These are phyloP conservation scores for Xanthoconium stramineum DNA, from an alignment of 768 basidiomycete species.

Conservation along the genomic window DNA sequence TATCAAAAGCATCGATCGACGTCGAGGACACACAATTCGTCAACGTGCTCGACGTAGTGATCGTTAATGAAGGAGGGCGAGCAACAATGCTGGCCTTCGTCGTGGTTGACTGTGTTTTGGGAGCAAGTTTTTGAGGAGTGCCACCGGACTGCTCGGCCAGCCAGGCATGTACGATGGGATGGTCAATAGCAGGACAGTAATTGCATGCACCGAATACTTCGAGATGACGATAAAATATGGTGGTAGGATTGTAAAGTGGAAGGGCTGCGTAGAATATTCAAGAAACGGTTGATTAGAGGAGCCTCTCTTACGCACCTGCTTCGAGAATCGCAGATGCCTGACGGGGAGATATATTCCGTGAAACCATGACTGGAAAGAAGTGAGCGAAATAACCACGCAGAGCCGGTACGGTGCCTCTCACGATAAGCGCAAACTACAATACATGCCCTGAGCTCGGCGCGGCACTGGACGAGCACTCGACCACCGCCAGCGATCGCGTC, in stretches of 20 bases:
- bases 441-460: slow-evolving; percentile 53
- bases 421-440: slow-evolving; percentile 51
- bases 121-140: slow-evolving; percentile 3
- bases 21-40: slow-evolving; percentile 3
- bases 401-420: slow-evolving; percentile 27
- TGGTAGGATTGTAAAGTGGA: slow-evolving; percentile 52
- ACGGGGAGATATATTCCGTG: slow-evolving; percentile 34
- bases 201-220: slow-evolving; percentile 44
- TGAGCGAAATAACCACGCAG: not conserved
- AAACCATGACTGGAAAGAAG: slow-evolving; percentile 43
- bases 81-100: slow-evolving; percentile 4
- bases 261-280: slow-evolving; percentile 34
- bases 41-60: slow-evolving; percentile 7
- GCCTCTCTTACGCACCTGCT: slow-evolving; percentile 33
- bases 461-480: slow-evolving; percentile 52
- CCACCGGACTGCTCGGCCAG: slow-evolving; percentile 28
- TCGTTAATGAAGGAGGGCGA: slow-evolving; percentile 9
- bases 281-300: not conserved
- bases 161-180: slow-evolving; percentile 42
- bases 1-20: slow-evolving; percentile 21
- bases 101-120: slow-evolving; percentile 12
- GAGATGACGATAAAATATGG: slow-evolving; percentile 44
- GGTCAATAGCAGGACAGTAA: slow-evolving; percentile 36
- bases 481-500: slow-evolving; percentile 40
- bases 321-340: slow-evolving; percentile 42